A percentile compares a stretch with the other conserved stretches of the same genome.
These are phyloP conservation scores for Stephania cephalantha DNA, from an alignment of 164 flowering plant genomes.

Conservation along the genomic window DNA sequence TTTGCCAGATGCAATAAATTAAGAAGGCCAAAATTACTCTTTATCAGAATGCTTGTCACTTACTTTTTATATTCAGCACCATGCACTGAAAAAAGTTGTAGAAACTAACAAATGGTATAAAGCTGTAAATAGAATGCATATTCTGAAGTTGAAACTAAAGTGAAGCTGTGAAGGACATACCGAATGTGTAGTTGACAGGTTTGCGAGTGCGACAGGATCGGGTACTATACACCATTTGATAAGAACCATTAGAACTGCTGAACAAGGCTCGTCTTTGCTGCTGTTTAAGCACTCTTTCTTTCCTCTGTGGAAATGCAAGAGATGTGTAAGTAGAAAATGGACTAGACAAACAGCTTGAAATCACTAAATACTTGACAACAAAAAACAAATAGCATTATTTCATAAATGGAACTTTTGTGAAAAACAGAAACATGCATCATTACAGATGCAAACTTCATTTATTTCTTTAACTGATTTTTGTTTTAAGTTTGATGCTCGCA, in stretches of 20 bases:
- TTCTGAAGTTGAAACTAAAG: not conserved
- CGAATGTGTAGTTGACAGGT: conserved; percentile 66
- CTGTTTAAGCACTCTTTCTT: conserved; percentile 44
- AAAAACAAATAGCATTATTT: not conserved
- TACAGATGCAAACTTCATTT: not conserved
- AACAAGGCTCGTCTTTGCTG: conserved; percentile 39
- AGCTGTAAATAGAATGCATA: not conserved
- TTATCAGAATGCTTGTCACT: not conserved
- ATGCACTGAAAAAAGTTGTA: not conserved
- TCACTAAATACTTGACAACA: not conserved
- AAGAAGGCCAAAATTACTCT: not conserved
- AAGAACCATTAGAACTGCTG: conserved; percentile 25
- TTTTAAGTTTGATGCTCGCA: not conserved
- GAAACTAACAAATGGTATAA: not conserved
- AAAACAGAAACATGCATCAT: not conserved
- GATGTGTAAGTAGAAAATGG: not conserved
- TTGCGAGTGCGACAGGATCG: conserved; percentile 54
- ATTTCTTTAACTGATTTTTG: not conserved
- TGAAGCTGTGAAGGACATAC: conserved; percentile 26
- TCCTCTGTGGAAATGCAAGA: conserved; percentile 46
- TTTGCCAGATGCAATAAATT: not conserved
- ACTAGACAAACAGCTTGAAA: too few species aligned
- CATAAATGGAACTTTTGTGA: not conserved
- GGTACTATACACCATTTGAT: conserved; percentile 17
- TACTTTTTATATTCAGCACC: not conserved